Evolutionary conservation across 78 protist genomes (phyloP), one percentile per base, ranked within the genome.

Genomic region (Dictyostelium brefeldianum): DNA sequence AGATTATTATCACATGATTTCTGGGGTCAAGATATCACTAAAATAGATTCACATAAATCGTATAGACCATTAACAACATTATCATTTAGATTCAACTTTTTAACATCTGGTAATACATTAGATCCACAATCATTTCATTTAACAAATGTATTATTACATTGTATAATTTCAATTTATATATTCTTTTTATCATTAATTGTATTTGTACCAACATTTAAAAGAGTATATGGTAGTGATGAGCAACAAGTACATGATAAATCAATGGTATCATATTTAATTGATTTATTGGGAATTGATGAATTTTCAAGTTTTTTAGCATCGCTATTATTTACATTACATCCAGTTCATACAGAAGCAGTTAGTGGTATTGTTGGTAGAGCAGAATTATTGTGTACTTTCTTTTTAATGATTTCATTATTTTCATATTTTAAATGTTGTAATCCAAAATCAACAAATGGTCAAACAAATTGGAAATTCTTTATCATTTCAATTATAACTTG

Each of bases 301-400:
- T 27, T 81, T 7, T 36, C 48, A 15, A 43, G 77, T 27, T 62
- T 83, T 10, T n/a, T 82, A n/a, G 12, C 41, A 6, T 85, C 78
- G 2, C 11, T 53, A 6, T 20, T 91, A 15, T 95, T 95, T 57
- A 93, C 96, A 10, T 18, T 50, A 20, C 97, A 95, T 14, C 97
- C 97, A 5, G 62, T 95, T 27, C 96, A 93, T 59, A 18, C 69
- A 20, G 97, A 95, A 95, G 96, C 96, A 0, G 97, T 95, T 20
- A 15, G 74, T 27, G 84, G 91, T 56, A 41, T 92, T 8, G 92
- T 89, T 29, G 95, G 95, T 29, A 78, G 97, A 20, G 67, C 95
- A 0, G 97, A 95, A 56, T 53, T 89, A 62, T 64, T 95, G 18
- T 29, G 79, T 47, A 67, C 87, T 10, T 6, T 56, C 3, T 27